Base-by-base conservation (phyloP, 805 yeast species). In the Starmerella scarabaei region DNA sequence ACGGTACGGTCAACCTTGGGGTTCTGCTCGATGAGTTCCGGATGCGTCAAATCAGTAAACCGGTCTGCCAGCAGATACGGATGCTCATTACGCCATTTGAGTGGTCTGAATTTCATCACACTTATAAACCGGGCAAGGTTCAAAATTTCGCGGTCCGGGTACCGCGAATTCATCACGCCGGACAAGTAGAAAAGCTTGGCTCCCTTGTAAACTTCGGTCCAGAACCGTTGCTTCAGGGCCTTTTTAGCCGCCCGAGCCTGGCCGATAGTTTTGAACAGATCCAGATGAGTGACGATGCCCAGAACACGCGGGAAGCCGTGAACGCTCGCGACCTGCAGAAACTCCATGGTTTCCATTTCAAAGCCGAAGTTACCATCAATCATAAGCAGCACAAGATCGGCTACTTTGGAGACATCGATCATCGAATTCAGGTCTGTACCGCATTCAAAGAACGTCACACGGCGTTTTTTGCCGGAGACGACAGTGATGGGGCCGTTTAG, bases 271-370 rank as follows among this genome's bases (percentile, higher is more conserved):
- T 81, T 86, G 69, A 91, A 91, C 37, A 91, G 68, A 61, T 91
- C 99, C 54, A 93, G 69, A 65, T 91, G 99, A 0, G 98, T 91
- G 5, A 94, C 80, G 8, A 91, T 81, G 49, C 97, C 98, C 33
- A 91, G 67, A 16, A 91, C 93, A 52, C 95, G 73, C 31, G 99
- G 99, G 86, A 91, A 91, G 61, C 98, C 99, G 60, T 91, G 98
- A 56, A 88, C 96, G 53, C 91, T 94, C 3, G 95, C 93, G 50
- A 91, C 73, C 55, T 91, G 93, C 48, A 91, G 68, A 56, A 91
- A 91, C 62, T 91, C 99, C 97, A 91, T 93, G 7, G 98, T 91
- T 62, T 91, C 99, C 99, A 91, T 91, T 66, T 91, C 99, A 44
- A 91, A 75, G 6, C 99, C 99, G 58, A 84, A 91, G 59, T 91